Base-by-base conservation (phyloP, 805 yeast species). In the Saccharomycopsis vini region DNA sequence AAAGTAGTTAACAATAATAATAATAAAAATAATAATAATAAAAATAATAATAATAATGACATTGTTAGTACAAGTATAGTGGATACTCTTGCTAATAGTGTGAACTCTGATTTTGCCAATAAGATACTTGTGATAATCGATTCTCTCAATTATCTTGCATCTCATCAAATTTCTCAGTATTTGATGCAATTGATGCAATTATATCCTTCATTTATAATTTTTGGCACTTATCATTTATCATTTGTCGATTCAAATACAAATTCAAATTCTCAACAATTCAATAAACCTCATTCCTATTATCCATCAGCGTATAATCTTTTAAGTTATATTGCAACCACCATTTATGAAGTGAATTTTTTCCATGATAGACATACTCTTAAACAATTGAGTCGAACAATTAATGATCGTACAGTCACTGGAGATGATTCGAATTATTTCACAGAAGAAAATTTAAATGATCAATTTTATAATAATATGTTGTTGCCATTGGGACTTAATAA, bases 271-370 rank as follows among this genome's bases (percentile, higher is more conserved):
- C n/a, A 34, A 32, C 13, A 19, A 23, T 18, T 13, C 21, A 53
- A 41, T 7, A 41, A 43, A 4, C 15, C n/a, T n/a, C n/a, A n/a
- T n/a, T 39, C 4, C 38, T 51, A 75, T 42, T 75, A 72, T 47
- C 94, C 95, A 0, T 56, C 69, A 0, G 57, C 73, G 0, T 45
- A 68, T n/a, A 67, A 67, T 4, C 56, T 83, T 20, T 62, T 87
- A 23, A 64, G 72, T 30, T 87, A 76, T 56, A 75, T 88, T 57
- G 88, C 97, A 2, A 81, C 90, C 2, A 68, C 85, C 1, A 73
- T 85, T 1, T 67, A 89, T 36, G 81, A 79, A 46, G 38, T 46
- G 12, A 16, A 12, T 12, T 36, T 22, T 20, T 53, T 23, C 46
- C 52, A 28, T 44, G 33, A 40, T 6, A 24, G 13, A 12, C 4